A percentile compares a stretch with the other conserved stretches of the same genome.
These are phyloP conservation scores for Tylopilus orsonianus DNA, from an alignment of 1,284 basidiomycete genomes.

Conservation along the genomic window DNA sequence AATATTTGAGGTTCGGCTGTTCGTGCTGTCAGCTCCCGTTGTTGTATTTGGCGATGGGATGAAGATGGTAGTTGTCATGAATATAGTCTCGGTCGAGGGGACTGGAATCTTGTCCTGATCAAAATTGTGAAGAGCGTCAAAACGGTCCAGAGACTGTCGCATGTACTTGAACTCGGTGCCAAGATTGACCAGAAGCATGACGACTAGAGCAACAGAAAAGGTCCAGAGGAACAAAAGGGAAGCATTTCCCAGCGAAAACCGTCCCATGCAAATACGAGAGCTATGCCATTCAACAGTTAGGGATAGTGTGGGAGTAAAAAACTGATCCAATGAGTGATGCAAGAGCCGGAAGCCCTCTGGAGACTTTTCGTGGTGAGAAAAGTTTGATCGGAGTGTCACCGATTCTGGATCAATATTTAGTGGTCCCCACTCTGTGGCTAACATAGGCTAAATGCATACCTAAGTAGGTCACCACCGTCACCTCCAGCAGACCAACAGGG, in stretches of 20 bases:
- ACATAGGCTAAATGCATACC: constrained; percentile 38
- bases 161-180: constrained; percentile 40
- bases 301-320: constrained; percentile 54
- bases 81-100: constrained; percentile 26
- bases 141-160: constrained; percentile 36
- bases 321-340: constrained; percentile 54
- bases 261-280: constrained; percentile 17
- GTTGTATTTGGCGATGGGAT: constrained; percentile 9
- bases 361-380: constrained; percentile 28
- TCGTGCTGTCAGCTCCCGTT: neutral
- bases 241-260: constrained; percentile 31
- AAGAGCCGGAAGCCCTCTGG: constrained; percentile 41
- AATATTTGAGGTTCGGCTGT: constrained; percentile 5
- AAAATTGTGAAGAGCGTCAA: constrained; percentile 24
- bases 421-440: neutral
- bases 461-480: constrained; percentile 49
- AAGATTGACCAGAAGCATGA: constrained; percentile 36
- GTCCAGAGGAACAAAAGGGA: constrained; percentile 32
- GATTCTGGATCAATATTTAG: constrained; percentile 19
- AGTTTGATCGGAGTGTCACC: constrained; percentile 25
- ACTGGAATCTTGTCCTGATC: constrained; percentile 20
- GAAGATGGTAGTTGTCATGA: constrained; percentile 37
- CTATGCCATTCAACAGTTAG: constrained; percentile 34
- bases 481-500: constrained; percentile 63
- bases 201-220: constrained; percentile 29